Base-by-base conservation (phyloP, 2,329 filamentous ascomycete genomes). In the Scopulariopsis brevicaulis region DNA sequence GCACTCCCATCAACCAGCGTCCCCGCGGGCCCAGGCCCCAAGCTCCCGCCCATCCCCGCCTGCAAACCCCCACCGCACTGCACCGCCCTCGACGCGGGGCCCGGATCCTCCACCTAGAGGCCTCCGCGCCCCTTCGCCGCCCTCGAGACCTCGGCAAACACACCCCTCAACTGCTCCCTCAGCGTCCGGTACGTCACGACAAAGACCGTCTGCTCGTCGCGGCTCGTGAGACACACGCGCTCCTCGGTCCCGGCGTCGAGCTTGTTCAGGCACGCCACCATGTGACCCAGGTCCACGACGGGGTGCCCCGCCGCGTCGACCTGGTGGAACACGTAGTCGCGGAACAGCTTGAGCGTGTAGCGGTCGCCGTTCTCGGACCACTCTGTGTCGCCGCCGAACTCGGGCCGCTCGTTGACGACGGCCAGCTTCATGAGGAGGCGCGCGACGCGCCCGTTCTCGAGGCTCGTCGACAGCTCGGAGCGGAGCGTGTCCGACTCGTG, bases 271-370 rank as follows among this genome's bases (percentile, higher is more conserved):
- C 87, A 93, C 28, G 81, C 82, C 53, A 99, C 71, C 62, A 97
- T 90, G 73, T 97, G 92, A 3, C 88, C 93, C 59, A 96, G 76
- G 67, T 96, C 89, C 5, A 96, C 78, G 1, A 92, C 86, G 0
- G 94, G 88, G 57, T 89, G 87, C 15, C 90, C 91, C 59, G 90
- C 84, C 34, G 83, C 81, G 68, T 97, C 91, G 14, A 96, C 91
- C 67, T 96, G 92, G 70, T 99, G 94, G 73, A 97, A 99, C 48
- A 96, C 90, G 65, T 95, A 97, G 72, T 99, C 94, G 55, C 94
- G 84, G 77, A 97, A 97, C 10, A 99, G 80, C 73, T 96, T 96
- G 62, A 99, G 78, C 68, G 90, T 88, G 69, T 96, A 97, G 32
- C 92, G 84, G 65, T 96, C 90, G 28, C 93, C 93, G 54, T 89